Evolutionary conservation across 1,284 basidiomycete genomes (phyloP).

Genomic region (Ganoderma meredithae): DNA sequence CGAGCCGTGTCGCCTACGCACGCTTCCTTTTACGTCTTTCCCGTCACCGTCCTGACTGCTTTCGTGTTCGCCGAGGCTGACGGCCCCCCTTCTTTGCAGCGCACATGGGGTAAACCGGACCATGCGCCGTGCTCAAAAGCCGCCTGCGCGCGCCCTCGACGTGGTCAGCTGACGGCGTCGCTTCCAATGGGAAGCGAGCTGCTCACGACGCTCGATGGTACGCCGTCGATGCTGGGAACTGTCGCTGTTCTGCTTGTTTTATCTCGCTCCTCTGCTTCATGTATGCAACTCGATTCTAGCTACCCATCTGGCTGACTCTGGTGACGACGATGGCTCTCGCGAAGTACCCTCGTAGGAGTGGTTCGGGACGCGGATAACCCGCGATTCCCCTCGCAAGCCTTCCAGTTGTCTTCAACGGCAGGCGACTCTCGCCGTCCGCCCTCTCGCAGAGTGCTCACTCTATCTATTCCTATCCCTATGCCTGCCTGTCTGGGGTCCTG

Average conservation of each 20-base stretch:
- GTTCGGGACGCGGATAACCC: conserved; percentile 2
- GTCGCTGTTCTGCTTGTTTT: background rate
- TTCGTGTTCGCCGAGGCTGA: conserved; percentile 19
- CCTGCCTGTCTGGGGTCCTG: conserved; percentile 25
- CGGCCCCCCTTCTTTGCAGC: conserved; percentile 15
- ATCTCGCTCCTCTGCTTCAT: background rate
- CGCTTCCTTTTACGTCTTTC: conserved; percentile 23
- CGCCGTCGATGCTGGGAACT: conserved; percentile 1
- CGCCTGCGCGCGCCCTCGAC: background rate
- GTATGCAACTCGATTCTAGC: background rate
- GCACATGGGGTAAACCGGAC: conserved; percentile 26
- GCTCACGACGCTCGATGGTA: background rate
- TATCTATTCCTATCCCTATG: conserved; percentile 31
- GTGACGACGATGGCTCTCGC: background rate
- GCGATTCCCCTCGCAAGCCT: background rate
- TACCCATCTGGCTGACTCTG: background rate
- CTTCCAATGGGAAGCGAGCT: background rate
- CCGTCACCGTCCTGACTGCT: conserved; percentile 5
- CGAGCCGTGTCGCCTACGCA: conserved; percentile 17
- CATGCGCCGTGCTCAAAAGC: conserved; percentile 10
- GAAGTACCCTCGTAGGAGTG: background rate
- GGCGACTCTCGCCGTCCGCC: background rate
- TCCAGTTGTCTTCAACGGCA: background rate
- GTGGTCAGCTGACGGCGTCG: conserved; percentile 16
- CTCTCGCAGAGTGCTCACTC: background rate